Evolutionary conservation across 1,284 basidiomycete species (phyloP), one percentile per base, ranked within the genome.

Genomic region (Pyrrhoderma lamaoense): DNA sequence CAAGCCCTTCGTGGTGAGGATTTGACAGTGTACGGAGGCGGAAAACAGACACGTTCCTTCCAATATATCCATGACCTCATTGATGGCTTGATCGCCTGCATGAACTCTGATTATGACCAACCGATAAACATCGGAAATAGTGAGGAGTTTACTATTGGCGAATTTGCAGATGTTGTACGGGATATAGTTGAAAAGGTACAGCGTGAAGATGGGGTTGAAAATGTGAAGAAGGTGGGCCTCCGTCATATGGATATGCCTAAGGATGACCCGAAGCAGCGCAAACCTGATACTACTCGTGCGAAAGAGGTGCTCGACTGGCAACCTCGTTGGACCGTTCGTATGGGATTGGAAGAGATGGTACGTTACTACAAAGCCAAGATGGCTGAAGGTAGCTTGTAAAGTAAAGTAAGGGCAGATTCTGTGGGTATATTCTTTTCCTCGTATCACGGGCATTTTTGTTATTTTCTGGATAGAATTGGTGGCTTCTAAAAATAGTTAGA

Each of bases 1-100:
- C 94, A 97, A 63, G 95, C 94, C 8, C 80, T 99, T 53, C 87
- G 87, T 60, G 93, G 93, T 47, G 86, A 98, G 70, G 89, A 96
- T 67, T 83, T 99, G 75, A 96, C 93, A 45, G 88, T 98, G 44
- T 99, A 97, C 69, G 95, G 95, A 47, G 95, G 98, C 64, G 95
- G 95, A 55, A 82, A 74, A 44, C 93, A 97, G 70, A 98, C 95
- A 18, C 86, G 95, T 53, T 97, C 93, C 16, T 96, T 98, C 82
- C 91, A 93, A 72, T 96, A 93, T 67, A 80, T 90, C 56, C 88
- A 91, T 65, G 88, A 89, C 63, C 76, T 88, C 52, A 71, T 85
- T 61, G 85, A 90, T 62, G 87, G 87, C 54, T 73, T 95, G 52
- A 94, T 94, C 67, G 82, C 85, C 42, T 76, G 94, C 61, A 95